Conservation (phyloP, 2,329 filamentous ascomycete genomes). For the Cytospora paraplurivora region DNA sequence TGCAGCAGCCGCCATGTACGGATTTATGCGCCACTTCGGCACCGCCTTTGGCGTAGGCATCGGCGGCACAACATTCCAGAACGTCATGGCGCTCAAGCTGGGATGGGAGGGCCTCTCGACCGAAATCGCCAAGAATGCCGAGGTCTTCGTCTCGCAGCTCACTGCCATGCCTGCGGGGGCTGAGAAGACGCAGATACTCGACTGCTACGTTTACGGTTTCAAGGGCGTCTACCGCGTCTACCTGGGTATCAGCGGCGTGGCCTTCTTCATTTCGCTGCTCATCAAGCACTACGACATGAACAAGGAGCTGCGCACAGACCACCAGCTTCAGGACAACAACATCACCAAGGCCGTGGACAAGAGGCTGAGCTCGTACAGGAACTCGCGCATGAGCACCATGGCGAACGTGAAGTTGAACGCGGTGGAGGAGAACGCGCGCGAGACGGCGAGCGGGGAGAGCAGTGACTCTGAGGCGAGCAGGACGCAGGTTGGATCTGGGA, state of each 20-base stretch:
- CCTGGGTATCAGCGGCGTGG: slow-evolving; percentile 51
- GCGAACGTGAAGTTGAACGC: not conserved
- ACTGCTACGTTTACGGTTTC: slow-evolving; percentile 55
- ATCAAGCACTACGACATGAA: slow-evolving; percentile 54
- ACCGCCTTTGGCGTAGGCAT: slow-evolving; percentile 46
- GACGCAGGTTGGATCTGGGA: not conserved
- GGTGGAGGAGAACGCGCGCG: not conserved
- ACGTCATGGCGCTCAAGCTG: slow-evolving; percentile 42
- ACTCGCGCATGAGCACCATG: slow-evolving; percentile 16
- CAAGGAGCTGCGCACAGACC: slow-evolving; percentile 49
- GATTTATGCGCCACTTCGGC: slow-evolving; percentile 45
- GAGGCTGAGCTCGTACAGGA: slow-evolving; percentile 17
- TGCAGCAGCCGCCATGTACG: slow-evolving; percentile 44
- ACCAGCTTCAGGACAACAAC: slow-evolving; percentile 44
- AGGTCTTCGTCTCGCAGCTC: slow-evolving; percentile 34
- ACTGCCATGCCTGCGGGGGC: slow-evolving; percentile 30
- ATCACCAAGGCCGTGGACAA: slow-evolving; percentile 22
- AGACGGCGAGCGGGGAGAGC: not conserved
- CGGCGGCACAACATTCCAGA: slow-evolving; percentile 46
- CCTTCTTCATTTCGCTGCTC: slow-evolving; percentile 53
- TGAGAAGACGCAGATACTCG: slow-evolving; percentile 17
- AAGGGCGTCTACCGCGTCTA: slow-evolving; percentile 57
- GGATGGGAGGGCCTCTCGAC: slow-evolving; percentile 35
- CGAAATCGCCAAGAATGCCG: slow-evolving; percentile 36
- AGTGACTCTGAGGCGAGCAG: not conserved